phyloP scores from a whole-genome alignment of 2,329 filamentous ascomycete species.

The Fusarium stilboides region DNA sequence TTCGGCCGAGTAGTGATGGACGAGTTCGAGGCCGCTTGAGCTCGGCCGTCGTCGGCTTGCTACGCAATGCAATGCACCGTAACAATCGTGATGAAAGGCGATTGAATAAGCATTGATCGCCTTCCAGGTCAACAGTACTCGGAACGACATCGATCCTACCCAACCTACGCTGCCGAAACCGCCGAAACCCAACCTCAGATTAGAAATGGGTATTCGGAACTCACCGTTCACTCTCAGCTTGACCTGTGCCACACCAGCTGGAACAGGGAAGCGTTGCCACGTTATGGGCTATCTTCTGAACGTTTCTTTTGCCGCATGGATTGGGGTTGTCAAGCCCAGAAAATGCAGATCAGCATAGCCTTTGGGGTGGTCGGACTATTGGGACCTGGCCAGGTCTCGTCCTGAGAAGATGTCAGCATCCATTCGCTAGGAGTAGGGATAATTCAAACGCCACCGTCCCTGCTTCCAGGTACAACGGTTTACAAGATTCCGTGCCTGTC shows the following conservation, averaged over 20 bases:
- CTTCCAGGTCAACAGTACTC: conserved; percentile 1
- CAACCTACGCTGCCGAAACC: conserved; percentile 11
- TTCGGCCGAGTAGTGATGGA: conserved; percentile 40
- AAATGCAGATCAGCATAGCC: conserved; percentile 31
- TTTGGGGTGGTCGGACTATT: conserved; percentile 25
- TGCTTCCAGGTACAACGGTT: conserved; percentile 34
- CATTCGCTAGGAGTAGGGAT: conserved; percentile 24
- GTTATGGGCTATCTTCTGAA: conserved; percentile 24
- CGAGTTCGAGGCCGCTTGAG: conserved; percentile 26
- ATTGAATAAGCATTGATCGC: conserved; percentile 5
- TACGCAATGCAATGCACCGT: conserved; percentile 20
- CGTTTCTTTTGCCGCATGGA: conserved; percentile 12
- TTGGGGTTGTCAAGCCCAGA: conserved; percentile 20
- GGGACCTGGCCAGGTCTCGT: conserved; percentile 28
- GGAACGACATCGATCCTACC: conserved; percentile 17
- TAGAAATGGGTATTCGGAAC: conserved; percentile 11
- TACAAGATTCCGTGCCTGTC: conserved; percentile 1
- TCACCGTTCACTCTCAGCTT: conserved; percentile 27
- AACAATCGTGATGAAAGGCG: neutral
- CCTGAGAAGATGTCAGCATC: conserved; percentile 19
- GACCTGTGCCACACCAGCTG: conserved; percentile 32
- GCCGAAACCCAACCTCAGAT: conserved; percentile 7
- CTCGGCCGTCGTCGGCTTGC: conserved; percentile 39
- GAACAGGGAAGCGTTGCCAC: conserved; percentile 31
- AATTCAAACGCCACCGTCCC: conserved; percentile 48